A percentile compares a stretch with the other conserved stretches of the same genome.
Evolutionary conservation across 2,329 filamentous ascomycete genomes (phyloP).

Genomic region (Colletotrichum cordylinicola): DNA sequence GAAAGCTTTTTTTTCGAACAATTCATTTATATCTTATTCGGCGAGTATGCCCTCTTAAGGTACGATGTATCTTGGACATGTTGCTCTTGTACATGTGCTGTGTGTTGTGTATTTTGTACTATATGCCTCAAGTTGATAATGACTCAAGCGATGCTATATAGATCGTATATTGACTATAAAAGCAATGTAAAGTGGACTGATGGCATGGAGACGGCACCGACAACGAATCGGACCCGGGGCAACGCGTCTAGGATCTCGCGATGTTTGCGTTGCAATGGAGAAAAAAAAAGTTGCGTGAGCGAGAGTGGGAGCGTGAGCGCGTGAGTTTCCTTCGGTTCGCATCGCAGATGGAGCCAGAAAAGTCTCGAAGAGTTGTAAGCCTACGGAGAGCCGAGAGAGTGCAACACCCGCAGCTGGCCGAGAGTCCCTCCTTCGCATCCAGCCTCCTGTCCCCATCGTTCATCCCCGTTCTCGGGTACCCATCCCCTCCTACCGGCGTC

Average conservation of each 20-base stretch:
- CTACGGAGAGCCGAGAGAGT: background rate
- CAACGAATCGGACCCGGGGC: background rate
- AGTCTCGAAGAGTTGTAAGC: background rate
- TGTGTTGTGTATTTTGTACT: background rate
- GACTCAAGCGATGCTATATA: background rate
- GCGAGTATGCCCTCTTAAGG: background rate
- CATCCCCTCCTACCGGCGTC: background rate
- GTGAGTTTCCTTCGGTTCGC: background rate
- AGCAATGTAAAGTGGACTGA: background rate
- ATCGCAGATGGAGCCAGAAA: background rate
- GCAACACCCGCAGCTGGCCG: background rate
- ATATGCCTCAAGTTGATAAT: background rate
- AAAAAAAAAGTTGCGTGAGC: background rate
- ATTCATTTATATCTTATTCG: background rate
- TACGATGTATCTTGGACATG: background rate
- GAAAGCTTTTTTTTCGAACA: background rate
- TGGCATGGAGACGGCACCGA: slow-evolving; percentile 2
- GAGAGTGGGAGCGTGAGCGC: background rate
- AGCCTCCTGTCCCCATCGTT: background rate
- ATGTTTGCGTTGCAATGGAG: background rate
- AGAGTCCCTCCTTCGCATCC: background rate
- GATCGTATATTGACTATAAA: background rate
- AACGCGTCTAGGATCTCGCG: background rate
- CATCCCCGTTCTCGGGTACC: background rate
- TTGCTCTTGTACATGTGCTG: background rate